Conservation (phyloP, 2,329 filamentous ascomycete genomes). For the Xylaria sp. region DNA sequence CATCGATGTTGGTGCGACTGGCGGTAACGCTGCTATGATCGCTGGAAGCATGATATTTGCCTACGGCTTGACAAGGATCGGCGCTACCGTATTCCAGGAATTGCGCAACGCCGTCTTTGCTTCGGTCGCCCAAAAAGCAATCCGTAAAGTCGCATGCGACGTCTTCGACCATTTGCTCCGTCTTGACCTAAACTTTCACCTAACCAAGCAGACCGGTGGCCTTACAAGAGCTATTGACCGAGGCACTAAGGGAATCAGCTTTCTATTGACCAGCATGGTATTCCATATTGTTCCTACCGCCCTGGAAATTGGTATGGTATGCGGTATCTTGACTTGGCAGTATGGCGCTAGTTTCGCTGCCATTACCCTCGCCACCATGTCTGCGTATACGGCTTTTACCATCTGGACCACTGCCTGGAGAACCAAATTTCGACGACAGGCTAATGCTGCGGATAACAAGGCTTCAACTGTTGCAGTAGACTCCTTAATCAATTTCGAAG, state of each 20-base stretch:
- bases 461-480: conserved; percentile 96
- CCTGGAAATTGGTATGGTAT: conserved; percentile 93
- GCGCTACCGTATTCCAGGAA: conserved; percentile 91
- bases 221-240: conserved; percentile 93
- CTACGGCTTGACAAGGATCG: conserved; percentile 88
- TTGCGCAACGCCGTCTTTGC: conserved; percentile 96
- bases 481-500: conserved; percentile 98
- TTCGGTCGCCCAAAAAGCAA: conserved; percentile 95
- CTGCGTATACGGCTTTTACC: conserved; percentile 94
- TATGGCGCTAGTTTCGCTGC: conserved; percentile 92
- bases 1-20: conserved; percentile 84
- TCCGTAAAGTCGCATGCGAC: conserved; percentile 87
- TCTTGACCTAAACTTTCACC: conserved; percentile 92
- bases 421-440: conserved; percentile 93
- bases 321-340: conserved; percentile 94
- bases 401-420: conserved; percentile 97
- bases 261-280: conserved; percentile 96
- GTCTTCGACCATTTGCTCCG: conserved; percentile 91
- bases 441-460: conserved; percentile 95
- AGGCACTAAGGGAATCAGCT: conserved; percentile 98
- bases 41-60: conserved; percentile 94
- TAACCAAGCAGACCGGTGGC: conserved; percentile 93
- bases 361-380: conserved; percentile 91
- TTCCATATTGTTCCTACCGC: conserved; percentile 96
- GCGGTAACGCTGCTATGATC: conserved; percentile 88